Conservation (phyloP, 2,329 filamentous ascomycete genomes). For the Dothiorella sarmentorum region DNA sequence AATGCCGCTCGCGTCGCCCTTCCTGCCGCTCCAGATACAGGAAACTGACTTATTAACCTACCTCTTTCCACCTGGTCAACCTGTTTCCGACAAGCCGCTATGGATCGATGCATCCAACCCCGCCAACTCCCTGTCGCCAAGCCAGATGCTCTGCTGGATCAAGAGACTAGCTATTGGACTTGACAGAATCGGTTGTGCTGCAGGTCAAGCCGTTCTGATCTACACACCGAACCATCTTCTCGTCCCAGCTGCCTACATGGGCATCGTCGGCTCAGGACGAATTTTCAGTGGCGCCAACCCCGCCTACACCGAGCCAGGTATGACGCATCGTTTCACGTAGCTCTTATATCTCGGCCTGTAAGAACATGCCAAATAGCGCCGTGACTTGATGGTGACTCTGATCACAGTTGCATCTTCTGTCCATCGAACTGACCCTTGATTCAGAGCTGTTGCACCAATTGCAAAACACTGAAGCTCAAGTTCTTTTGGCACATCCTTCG, state of each 20-base stretch:
- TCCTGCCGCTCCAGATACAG: slow-evolving; percentile 65
- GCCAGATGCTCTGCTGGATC: slow-evolving; percentile 68
- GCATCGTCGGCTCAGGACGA: slow-evolving; percentile 71
- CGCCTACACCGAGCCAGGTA: slow-evolving; percentile 51
- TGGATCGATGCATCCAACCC: slow-evolving; percentile 66
- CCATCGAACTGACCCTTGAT: slow-evolving; percentile 29
- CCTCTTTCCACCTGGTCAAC: slow-evolving; percentile 29
- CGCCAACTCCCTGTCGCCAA: slow-evolving; percentile 59
- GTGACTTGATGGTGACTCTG: too few species aligned
- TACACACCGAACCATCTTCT: slow-evolving; percentile 74
- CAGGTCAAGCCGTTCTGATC: slow-evolving; percentile 68
- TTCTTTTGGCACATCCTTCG: slow-evolving; percentile 60
- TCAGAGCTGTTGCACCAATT: slow-evolving; percentile 74
- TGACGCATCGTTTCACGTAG: background rate
- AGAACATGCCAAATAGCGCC: too few species aligned
- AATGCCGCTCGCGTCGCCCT: slow-evolving; percentile 71
- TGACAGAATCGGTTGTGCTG: slow-evolving; percentile 58
- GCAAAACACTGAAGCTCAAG: slow-evolving; percentile 64
- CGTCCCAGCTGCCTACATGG: slow-evolving; percentile 68
- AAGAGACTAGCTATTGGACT: slow-evolving; percentile 68
- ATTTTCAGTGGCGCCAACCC: slow-evolving; percentile 76
- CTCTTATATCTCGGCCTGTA: too few species aligned
- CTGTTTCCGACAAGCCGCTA: slow-evolving; percentile 36
- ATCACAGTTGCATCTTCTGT: too few species aligned
- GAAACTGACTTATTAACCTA: slow-evolving; percentile 43